Percentiles rank a stretch among this genome's conserved stretches.
phyloP scores from a whole-genome alignment of 176 grass and related monocot genomes.

The Oryza brachyantha region DNA sequence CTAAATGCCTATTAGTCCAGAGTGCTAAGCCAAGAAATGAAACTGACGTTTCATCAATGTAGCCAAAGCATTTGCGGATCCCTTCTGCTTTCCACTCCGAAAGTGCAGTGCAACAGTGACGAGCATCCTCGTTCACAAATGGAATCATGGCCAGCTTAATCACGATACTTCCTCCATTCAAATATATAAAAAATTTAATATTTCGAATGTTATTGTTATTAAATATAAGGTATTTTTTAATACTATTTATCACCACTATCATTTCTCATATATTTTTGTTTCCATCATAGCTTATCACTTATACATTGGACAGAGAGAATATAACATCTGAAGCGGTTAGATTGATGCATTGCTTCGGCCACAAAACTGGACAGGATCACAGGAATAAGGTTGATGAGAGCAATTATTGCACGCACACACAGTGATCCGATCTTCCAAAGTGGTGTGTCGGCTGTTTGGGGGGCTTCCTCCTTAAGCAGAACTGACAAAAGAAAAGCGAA shows the following conservation, averaged over 20 bases:
- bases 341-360: background rate
- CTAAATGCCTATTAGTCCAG: no score
- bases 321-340: background rate
- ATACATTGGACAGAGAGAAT: no score
- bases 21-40: background rate
- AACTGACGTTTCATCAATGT: background rate
- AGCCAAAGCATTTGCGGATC: background rate
- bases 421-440: background rate
- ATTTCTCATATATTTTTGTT: no score
- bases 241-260: no score
- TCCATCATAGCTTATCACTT: no score
- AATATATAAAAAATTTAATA: no score
- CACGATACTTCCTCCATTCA: no score
- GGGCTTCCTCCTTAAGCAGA: constrained; percentile 18
- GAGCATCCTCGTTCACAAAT: background rate
- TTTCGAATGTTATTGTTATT: no score
- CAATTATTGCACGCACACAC: constrained; percentile 16
- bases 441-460: background rate
- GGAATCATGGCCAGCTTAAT: background rate
- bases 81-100: background rate
- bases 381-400: background rate
- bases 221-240: no score
- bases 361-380: constrained; percentile 6
- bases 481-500: background rate
- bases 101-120: background rate